phyloP scores from a whole-genome alignment of 2,329 filamentous ascomycete species.

The Arachnomyces sp. region DNA sequence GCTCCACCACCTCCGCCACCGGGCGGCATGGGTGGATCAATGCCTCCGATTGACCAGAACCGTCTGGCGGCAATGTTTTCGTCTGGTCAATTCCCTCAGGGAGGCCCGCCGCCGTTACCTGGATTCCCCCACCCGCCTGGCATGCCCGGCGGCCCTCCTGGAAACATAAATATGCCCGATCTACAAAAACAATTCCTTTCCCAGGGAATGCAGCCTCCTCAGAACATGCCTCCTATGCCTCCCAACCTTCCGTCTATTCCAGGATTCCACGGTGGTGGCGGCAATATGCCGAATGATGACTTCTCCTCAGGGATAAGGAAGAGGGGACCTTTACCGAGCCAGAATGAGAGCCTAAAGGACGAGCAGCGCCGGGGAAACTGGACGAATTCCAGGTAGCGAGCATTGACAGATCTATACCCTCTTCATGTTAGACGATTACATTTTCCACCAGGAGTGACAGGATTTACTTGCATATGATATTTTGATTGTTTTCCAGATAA shows the following conservation, averaged over 20 bases:
- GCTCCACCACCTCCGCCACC: slow-evolving; percentile 27
- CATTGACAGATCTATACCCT: background rate
- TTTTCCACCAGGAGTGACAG: background rate
- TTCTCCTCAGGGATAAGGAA: slow-evolving; percentile 40
- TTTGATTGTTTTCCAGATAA: no score
- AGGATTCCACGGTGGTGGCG: slow-evolving; percentile 28
- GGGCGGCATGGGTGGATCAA: slow-evolving; percentile 23
- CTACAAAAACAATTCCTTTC: slow-evolving; percentile 31
- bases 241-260: slow-evolving; percentile 18
- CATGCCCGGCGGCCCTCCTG: slow-evolving; percentile 39
- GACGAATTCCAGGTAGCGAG: slow-evolving; percentile 31
- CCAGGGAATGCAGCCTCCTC: slow-evolving; percentile 26
- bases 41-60: slow-evolving; percentile 43
- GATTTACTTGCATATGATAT: no score
- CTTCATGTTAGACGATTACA: slow-evolving; percentile 5
- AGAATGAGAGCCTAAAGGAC: slow-evolving; percentile 71
- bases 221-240: slow-evolving; percentile 27
- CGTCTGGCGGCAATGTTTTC: slow-evolving; percentile 37
- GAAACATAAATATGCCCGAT: slow-evolving; percentile 30
- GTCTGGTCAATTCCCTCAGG: slow-evolving; percentile 41
- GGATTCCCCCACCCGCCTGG: slow-evolving; percentile 32
- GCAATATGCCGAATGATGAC: slow-evolving; percentile 25
- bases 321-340: slow-evolving; percentile 68
- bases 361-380: slow-evolving; percentile 59
- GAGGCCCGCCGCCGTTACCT: slow-evolving; percentile 55